Evolutionary conservation across 2,329 filamentous ascomycete genomes (phyloP), one percentile per base, ranked within the genome.

Genomic region (Penicillium concentricum): DNA sequence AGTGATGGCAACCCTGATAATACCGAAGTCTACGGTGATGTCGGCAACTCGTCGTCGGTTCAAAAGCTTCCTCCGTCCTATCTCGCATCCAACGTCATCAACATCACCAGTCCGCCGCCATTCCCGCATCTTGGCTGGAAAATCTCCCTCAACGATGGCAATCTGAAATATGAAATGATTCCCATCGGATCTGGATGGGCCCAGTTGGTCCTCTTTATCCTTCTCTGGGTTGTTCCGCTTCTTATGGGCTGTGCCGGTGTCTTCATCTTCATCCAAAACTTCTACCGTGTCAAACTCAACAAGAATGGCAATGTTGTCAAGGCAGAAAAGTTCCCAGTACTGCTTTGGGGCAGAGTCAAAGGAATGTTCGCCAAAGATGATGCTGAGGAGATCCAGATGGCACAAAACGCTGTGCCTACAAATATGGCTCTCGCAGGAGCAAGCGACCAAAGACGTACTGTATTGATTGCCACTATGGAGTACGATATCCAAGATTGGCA

Each of bases 401-500:
- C 20, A 26, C 43, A 54, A 15, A 41, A 39, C 12, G 20, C 15
- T 6, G 4, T 26, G 67, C 67, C 24, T 72, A 70, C 50, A 71
- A 67, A 47, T 6, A 67, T 73, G 34, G 69, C 67, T 1, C 66
- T 74, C 26, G 69, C 63, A 34, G 59, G 54, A 18, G 67, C 75
- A n/a, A 63, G 42, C 2, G 59, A 45, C 1, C 64, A 65, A 41
- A 61, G 78, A 38, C 77, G 83, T 12, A 87, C 81, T 42, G 82
- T 87, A 3, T 77, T 89, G 34, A 87, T 89, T 52, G 86, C 85
- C 15, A 88, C 86, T n/a, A 87, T 88, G 84, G 86, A 89, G 70
- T 89, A 89, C 71, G 85, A 88, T 61, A 89, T 89, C 59, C 84
- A 86, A 57, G 86, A 89, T 66, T 88, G 86, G 84, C 79, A 73